These are phyloP conservation scores for Pythium sp. DNA, from an alignment of 352 stramenopile species.

Conservation along the genomic window DNA sequence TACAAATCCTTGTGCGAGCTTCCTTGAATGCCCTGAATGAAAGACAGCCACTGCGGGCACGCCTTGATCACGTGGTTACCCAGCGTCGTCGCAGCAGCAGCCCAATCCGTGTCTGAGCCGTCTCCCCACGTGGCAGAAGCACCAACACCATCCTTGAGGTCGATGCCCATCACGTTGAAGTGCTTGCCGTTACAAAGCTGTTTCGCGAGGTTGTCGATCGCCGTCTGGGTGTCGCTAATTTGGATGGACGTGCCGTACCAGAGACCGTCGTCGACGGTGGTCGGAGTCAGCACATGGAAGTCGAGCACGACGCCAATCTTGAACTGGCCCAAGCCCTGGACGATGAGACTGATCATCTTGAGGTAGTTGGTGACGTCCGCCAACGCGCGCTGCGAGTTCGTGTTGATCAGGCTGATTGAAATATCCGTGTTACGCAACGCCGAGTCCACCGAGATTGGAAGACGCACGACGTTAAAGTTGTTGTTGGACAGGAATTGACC, in stretches of 20 bases:
- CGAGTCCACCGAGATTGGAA: conserved; percentile 71
- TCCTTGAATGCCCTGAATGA: conserved; percentile 71
- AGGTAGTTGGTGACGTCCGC: conserved; percentile 59
- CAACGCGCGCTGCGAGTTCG: conserved; percentile 80
- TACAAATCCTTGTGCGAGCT: conserved; percentile 69
- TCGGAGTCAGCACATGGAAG: conserved; percentile 69
- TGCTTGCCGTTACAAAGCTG: conserved; percentile 77
- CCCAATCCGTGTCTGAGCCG: conserved; percentile 74
- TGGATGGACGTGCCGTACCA: conserved; percentile 81
- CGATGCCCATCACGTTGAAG: conserved; percentile 85
- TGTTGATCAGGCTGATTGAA: conserved; percentile 69
- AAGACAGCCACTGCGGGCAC: conserved; percentile 77
- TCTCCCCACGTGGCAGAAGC: conserved; percentile 74
- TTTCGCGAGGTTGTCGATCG: conserved; percentile 70
- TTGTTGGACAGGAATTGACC: conserved; percentile 71
- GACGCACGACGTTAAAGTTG: conserved; percentile 79
- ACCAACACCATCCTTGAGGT: conserved; percentile 73
- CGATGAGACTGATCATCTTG: conserved; percentile 52
- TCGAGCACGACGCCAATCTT: conserved; percentile 78
- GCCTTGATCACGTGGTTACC: conserved; percentile 60
- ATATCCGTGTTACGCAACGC: conserved; percentile 67
- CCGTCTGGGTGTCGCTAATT: conserved; percentile 67
- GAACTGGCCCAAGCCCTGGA: conserved; percentile 71
- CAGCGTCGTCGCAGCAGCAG: conserved; percentile 58
- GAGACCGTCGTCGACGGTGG: conserved; percentile 40